Base-by-base conservation (phyloP, 2,329 filamentous ascomycete genomes). In the Diaporthe capsici region DNA sequence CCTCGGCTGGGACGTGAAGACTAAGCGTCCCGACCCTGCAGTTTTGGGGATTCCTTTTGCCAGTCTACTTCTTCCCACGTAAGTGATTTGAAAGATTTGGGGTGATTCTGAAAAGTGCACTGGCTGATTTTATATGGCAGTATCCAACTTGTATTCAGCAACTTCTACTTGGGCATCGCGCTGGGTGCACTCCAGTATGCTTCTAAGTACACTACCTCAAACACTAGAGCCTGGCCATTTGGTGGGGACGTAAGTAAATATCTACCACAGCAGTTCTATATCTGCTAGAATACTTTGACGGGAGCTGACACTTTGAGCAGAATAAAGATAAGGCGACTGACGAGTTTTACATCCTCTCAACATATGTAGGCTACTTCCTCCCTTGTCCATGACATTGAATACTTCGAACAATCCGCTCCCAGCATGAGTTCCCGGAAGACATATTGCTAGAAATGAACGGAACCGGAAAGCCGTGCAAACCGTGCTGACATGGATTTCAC, bases 111-210 rank as follows among this genome's bases (percentile, higher is more conserved):
- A 39, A 49, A 10, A 22, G 6, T 65, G 22, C 13, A 5, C 2
- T 4, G 15, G 9, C 72, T 75, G n/a, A 75, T 4, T 31, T 2
- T 7, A 1, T 6, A 3, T n/a, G n/a, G 0, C 44, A 88, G 86
- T 0, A 92, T 93, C 75, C 91, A 93, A 80, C 86, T 93, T 0
- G 89, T 92, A n/a, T 93, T 93, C 82, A 87, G 86, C 80, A 93
- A 93, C 81, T 91, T 93, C 79, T 92, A 93, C 80, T 84, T 93
- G 1, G 91, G 91, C 2, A 93, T 93, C 76, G 89, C 91, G 0
- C 85, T 88, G 58, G 91, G 92, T 0, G 88, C 91, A 0, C 84
- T 93, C 0, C 84, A 88, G 10, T 87, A 86, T 58, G 91, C 90
- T 1, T 82, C 87, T 0, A 86, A 86, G 37, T 93, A 93, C 77